A percentile compares a stretch with the other conserved stretches of the same genome.
These are phyloP conservation scores for Oxyria digyna DNA, from an alignment of 148 eudicot species.

Conservation along the genomic window DNA sequence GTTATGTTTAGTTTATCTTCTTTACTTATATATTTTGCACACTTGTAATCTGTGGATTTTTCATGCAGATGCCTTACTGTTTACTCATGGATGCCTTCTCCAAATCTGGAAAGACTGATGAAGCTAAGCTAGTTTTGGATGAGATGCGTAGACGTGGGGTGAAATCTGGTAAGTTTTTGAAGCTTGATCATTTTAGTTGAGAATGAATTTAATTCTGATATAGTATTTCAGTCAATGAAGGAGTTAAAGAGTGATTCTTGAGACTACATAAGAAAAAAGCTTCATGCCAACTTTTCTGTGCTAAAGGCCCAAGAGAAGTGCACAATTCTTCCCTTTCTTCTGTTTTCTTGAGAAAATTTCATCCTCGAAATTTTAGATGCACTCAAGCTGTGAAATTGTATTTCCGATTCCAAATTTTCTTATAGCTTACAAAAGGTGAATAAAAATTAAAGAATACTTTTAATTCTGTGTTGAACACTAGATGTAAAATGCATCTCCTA, in stretches of 20 bases:
- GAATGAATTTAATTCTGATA: neutral
- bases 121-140: slow-evolving; percentile 57
- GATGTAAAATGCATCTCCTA: neutral
- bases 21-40: neutral
- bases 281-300: neutral
- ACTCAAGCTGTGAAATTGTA: neutral
- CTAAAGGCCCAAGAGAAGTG: slow-evolving; percentile 2
- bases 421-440: neutral
- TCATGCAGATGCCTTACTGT: slow-evolving; percentile 84
- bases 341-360: neutral
- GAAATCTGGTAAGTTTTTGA: slow-evolving; percentile 43
- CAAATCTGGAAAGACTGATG: slow-evolving; percentile 60
- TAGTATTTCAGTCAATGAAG: neutral
- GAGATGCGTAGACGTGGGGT: slow-evolving; percentile 51
- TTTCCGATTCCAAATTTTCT: neutral
- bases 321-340: neutral
- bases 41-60: neutral
- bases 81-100: slow-evolving; percentile 79
- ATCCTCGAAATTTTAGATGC: neutral
- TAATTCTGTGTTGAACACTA: neutral
- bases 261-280: neutral
- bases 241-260: neutral
- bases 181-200: neutral
- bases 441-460: neutral
- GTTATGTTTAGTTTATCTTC: neutral